Evolutionary conservation across 306 rosid species (phyloP).

Genomic region (Quillaja saponaria): DNA sequence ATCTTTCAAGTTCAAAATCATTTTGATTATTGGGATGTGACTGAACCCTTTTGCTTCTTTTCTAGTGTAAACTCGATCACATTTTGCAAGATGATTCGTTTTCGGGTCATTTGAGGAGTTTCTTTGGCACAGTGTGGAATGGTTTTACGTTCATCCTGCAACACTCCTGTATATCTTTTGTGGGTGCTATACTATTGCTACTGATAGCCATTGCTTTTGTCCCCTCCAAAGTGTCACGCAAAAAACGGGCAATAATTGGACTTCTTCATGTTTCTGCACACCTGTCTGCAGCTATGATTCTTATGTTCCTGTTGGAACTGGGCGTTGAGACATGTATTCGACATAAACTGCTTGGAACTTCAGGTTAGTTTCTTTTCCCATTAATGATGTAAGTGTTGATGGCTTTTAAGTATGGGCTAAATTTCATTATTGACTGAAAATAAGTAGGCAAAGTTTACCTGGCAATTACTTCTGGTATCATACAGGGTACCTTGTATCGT

Average conservation of each 20-base stretch:
- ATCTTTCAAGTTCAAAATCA: conserved; percentile 7
- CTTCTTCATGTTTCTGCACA: conserved; percentile 91
- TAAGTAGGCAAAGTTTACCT: too few relatives aligned
- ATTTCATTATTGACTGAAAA: too few relatives aligned
- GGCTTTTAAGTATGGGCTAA: neutral
- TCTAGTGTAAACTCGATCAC: conserved; percentile 84
- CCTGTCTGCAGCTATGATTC: conserved; percentile 80
- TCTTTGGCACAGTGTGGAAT: conserved; percentile 83
- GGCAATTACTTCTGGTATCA: too few relatives aligned
- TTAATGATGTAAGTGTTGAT: conserved; percentile 11
- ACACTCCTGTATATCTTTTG: conserved; percentile 69
- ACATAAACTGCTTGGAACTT: conserved; percentile 82
- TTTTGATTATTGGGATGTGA: conserved; percentile 38
- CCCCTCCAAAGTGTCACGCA: conserved; percentile 82
- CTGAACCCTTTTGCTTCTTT: conserved; percentile 32
- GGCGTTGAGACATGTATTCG: conserved; percentile 86
- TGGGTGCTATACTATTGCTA: conserved; percentile 69
- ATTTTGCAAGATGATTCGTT: conserved; percentile 82
- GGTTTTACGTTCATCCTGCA: conserved; percentile 71
- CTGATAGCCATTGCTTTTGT: conserved; percentile 73
- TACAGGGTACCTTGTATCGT: too few relatives aligned
- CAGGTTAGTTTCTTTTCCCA: conserved; percentile 53
- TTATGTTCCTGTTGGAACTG: conserved; percentile 89
- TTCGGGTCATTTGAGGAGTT: conserved; percentile 73
- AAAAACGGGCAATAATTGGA: conserved; percentile 74